Conservation (phyloP, 306 rosid species). For the Dryas octopetala region DNA sequence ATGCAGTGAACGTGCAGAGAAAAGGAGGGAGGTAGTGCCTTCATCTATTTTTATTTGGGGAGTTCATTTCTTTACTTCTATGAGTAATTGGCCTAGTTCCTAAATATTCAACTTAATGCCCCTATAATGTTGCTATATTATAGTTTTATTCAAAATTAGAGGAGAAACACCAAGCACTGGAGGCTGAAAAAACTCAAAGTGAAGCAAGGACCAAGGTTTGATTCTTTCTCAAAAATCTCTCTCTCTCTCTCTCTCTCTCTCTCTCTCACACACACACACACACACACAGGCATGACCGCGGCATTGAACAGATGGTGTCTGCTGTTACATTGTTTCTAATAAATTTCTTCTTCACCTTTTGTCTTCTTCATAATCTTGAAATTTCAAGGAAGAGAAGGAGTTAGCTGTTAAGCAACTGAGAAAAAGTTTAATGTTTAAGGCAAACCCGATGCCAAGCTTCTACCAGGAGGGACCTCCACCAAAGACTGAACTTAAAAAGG, state of each 20-base stretch:
- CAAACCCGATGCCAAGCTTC: conserved; percentile 97
- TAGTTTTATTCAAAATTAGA: conserved; percentile 86
- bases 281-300: background rate
- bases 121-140: conserved; percentile 19
- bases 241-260: conserved; percentile 2
- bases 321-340: conserved; percentile 20
- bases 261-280: background rate
- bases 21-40: conserved; percentile 77
- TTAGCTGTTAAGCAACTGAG: conserved; percentile 83
- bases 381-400: conserved; percentile 80
- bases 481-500: conserved; percentile 92
- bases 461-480: conserved; percentile 98
- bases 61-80: conserved; percentile 18
- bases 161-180: conserved; percentile 85
- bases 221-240: conserved; percentile 26
- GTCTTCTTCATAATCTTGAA: conserved; percentile 28
- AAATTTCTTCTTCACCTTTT: conserved; percentile 22
- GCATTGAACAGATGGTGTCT: conserved; percentile 14
- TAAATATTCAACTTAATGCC: background rate
- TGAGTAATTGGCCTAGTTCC: conserved; percentile 3
- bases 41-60: conserved; percentile 14
- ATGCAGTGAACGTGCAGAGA: conserved; percentile 83
- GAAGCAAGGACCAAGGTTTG: conserved; percentile 91
- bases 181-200: conserved; percentile 83
- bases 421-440: conserved; percentile 88